These are phyloP conservation scores for Rhinocladiella similis DNA, from an alignment of 2,329 filamentous ascomycete species.

Conservation along the genomic window DNA sequence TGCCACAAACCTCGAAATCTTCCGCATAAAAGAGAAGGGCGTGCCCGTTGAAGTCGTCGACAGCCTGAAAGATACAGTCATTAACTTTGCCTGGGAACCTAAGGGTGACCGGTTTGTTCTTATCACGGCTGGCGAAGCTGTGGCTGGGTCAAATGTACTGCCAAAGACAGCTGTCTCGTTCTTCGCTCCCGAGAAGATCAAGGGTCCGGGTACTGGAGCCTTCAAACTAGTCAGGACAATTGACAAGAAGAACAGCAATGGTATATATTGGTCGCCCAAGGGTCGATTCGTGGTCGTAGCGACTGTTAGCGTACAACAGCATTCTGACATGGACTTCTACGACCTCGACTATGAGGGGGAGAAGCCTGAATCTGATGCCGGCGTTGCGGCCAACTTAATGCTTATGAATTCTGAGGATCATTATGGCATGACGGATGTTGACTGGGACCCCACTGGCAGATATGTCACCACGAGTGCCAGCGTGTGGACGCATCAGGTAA, in stretches of 20 bases:
- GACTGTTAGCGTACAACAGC: conserved; percentile 88
- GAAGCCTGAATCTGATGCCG: conserved; percentile 89
- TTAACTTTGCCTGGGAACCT: conserved; percentile 99
- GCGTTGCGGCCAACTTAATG: conserved; percentile 90
- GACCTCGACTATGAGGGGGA: conserved; percentile 98
- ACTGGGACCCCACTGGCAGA: conserved; percentile 95
- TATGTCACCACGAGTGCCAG: conserved; percentile 93
- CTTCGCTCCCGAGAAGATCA: conserved; percentile 94
- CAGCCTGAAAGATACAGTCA: conserved; percentile 95
- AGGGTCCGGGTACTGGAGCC: conserved; percentile 74
- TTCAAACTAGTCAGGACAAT: conserved; percentile 94
- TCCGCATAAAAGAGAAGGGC: conserved; percentile 95
- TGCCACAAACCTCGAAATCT: conserved; percentile 96
- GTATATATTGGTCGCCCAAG: conserved; percentile 97
- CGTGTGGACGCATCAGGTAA: conserved; percentile 92
- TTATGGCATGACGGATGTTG: conserved; percentile 95
- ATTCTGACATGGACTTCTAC: conserved; percentile 95
- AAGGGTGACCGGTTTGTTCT: conserved; percentile 97
- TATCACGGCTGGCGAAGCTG: conserved; percentile 88
- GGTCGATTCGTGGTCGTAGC: conserved; percentile 94
- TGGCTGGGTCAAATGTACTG: conserved; percentile 73
- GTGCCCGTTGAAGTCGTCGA: conserved; percentile 98
- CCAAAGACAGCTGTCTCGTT: conserved; percentile 95
- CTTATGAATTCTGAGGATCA: conserved; percentile 92
- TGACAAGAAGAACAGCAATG: conserved; percentile 99